phyloP scores from a whole-genome alignment of 2,329 filamentous ascomycete species.

The Emydomyces testavorans region DNA sequence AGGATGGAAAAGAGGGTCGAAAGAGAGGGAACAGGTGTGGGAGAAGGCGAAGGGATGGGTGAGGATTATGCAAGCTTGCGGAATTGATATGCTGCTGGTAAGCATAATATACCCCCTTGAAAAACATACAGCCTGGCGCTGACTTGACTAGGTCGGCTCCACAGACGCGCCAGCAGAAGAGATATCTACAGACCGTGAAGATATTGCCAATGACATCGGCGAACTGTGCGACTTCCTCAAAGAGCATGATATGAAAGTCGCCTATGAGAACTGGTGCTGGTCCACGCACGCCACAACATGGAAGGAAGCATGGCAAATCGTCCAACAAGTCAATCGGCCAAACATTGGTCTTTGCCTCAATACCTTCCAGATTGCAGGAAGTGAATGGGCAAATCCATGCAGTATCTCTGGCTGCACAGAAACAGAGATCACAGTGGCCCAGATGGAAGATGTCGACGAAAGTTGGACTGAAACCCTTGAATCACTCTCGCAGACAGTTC shows the following conservation, averaged over 20 bases:
- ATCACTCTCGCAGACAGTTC: constrained; percentile 47
- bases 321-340: constrained; percentile 47
- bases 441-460: constrained; percentile 37
- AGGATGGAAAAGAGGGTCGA: constrained; percentile 52
- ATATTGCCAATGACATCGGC: constrained; percentile 50
- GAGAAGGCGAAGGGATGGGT: constrained; percentile 55
- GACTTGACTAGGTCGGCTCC: constrained; percentile 41
- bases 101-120: constrained; percentile 16
- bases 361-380: constrained; percentile 63
- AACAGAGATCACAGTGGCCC: constrained; percentile 17
- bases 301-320: constrained; percentile 59
- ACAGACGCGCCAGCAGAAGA: constrained; percentile 49
- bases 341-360: constrained; percentile 68
- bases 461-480: constrained; percentile 46
- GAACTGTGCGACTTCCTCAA: constrained; percentile 53
- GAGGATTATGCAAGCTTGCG: constrained; percentile 56
- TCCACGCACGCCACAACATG: constrained; percentile 57
- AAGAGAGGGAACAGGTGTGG: constrained; percentile 52
- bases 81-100: constrained; percentile 60
- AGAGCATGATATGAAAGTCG: constrained; percentile 47
- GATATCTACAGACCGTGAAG: constrained; percentile 41
- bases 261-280: constrained; percentile 80
- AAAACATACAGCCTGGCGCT: not conserved
- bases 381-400: constrained; percentile 62
- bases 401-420: constrained; percentile 50